Evolutionary conservation across 495 filamentous ascomycete species (phyloP), one percentile per base, ranked within the genome.

Genomic region (Parathielavia hyrcaniae): DNA sequence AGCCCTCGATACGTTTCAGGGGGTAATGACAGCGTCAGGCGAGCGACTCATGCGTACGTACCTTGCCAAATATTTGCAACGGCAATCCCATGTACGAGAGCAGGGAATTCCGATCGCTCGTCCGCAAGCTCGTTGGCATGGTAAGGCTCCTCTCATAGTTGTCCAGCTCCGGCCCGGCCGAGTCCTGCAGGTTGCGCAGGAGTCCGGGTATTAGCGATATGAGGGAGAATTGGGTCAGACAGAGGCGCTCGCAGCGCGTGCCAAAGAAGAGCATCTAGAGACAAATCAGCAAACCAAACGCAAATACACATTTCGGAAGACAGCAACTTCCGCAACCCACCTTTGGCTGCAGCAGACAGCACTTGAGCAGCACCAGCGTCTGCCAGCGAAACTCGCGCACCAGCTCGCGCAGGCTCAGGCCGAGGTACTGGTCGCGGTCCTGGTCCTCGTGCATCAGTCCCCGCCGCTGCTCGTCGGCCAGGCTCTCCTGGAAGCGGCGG

Each of bases 211-310:
- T 91, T 61, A 98, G 75, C 35, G 93, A 97, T 50, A 98, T 83
- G 6, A 98, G 79, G 4, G 92, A 91, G 71, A 97, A 98, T 67
- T 98, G 93, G 70, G 95, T 90, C 89, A 97, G 92, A 81, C 93
- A 98, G 50, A 98, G 73, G 36, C 88, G 81, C 69, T 98, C 93
- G 69, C 93, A 97, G 56, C 91, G 83, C 12, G 91, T 88, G 43
- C 93, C 95, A 65, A 97, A 98, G 76, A 98, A 97, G 38, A 98
- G 84, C 91, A 97, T 98, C 92, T 97, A 64, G 3, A 30, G 26
- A 30, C 26, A 14, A 17, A 23, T 44, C 49, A 60, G 43, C 38
- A 41, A n/a, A 26, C n/a, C 5, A n/a, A n/a, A n/a, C n/a, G n/a
- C 13, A 38, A 23, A 38, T 11, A 35, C 7, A 23, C 30, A 38